Base-by-base conservation (phyloP, 345 rosid species). In the Salix viminalis region DNA sequence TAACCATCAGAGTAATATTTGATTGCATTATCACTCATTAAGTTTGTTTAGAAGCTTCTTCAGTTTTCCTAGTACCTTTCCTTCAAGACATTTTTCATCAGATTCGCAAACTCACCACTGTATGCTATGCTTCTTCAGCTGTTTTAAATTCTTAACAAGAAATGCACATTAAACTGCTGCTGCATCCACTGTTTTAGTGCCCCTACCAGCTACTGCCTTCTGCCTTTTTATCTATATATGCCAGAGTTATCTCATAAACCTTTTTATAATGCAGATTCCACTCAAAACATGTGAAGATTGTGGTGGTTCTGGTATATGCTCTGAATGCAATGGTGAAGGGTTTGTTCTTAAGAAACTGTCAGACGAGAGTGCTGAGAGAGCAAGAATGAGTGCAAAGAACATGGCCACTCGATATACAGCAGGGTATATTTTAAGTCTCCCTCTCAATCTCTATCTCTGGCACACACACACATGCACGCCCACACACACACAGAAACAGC, bases 401-500 rank as follows among this genome's bases (percentile, higher is more conserved):
- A 86, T 87, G 88, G 96, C 99, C 64, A 93, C 97, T 39, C 83
- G 99, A 88, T 91, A 96, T 75, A 96, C 97, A 68, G 98, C 99
- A 61, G 98, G 90, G 99, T 95, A 90, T 18, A 76, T 50, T n/a
- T 68, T 2, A 26, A 32, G n/a, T 74, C 48, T 64, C 36, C 7
- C 32, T 32, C 39, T 62, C 14, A 30, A 30, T 5, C 58, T 66
- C 65, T 21, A 52, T 0, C n/a, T 4, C 13, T 21, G 4, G 13
- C 46, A 61, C 18, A 18, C 24, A 42, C 26, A 32, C 12, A 26
- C 23, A 6, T 8, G 42, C 42, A 2, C 0, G 12, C 42, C 42
- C 0, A 65, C 15, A 37, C 28, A 7, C 26, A 6, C 68, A 12
- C 39, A 16, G 7, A 42, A 7, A 21, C 30, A 24, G 42, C 34